A percentile compares a stretch with the other conserved stretches of the same genome.
Conservation (phyloP, 164 flowering plant genomes). For the Pachysandra terminalis region DNA sequence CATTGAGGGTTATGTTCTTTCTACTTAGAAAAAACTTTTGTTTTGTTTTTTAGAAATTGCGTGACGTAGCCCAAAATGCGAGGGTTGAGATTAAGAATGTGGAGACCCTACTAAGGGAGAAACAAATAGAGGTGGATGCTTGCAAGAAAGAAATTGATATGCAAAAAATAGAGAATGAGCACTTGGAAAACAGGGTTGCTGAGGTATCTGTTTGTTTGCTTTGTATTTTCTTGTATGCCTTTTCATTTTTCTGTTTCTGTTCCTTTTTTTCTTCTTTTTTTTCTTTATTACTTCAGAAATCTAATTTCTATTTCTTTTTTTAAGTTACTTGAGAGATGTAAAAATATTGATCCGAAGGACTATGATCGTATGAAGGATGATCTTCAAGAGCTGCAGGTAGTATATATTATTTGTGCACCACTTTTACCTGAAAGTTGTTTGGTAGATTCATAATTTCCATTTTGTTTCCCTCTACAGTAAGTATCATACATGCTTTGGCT, state of each 20-base stretch:
- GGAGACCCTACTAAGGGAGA: constrained; percentile 41
- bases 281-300: background rate
- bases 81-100: constrained; percentile 42
- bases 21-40: background rate
- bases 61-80: constrained; percentile 53
- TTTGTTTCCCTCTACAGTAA: too few species aligned
- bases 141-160: constrained; percentile 52
- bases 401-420: background rate
- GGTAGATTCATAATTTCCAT: background rate
- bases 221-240: background rate
- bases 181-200: constrained; percentile 44
- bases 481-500: too few species aligned
- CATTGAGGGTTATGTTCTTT: background rate
- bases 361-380: constrained; percentile 58
- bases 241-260: background rate
- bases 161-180: constrained; percentile 41
- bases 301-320: constrained; percentile 15
- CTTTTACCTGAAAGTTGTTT: background rate
- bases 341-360: constrained; percentile 57
- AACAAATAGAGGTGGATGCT: constrained; percentile 51
- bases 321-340: constrained; percentile 56
- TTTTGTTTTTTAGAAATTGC: constrained; percentile 51
- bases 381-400: constrained; percentile 54
- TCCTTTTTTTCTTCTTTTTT: too few species aligned
- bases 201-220: constrained; percentile 43